A percentile compares a stretch with the other conserved stretches of the same genome.
These are phyloP conservation scores for Penicillium desertorum DNA, from an alignment of 495 filamentous ascomycete species.

Conservation along the genomic window DNA sequence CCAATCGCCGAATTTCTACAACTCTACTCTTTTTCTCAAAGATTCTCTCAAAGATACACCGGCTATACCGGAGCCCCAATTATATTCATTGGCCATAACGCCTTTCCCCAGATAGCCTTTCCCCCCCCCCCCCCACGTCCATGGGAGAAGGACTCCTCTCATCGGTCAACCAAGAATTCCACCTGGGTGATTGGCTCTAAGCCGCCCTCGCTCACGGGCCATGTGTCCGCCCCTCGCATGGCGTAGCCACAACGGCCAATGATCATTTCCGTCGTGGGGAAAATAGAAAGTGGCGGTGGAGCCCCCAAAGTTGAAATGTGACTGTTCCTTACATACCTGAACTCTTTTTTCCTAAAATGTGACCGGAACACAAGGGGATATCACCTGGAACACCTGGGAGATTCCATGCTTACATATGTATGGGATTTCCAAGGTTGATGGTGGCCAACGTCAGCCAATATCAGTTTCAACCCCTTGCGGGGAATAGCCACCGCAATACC, in stretches of 20 bases:
- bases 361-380: not conserved
- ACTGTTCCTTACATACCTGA: constrained; percentile 7
- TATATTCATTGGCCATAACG: constrained; percentile 3
- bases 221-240: constrained; percentile 32
- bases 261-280: constrained; percentile 16
- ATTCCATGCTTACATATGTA: constrained; percentile 6
- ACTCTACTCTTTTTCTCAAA: too few species aligned
- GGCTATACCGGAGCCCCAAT: constrained; percentile 17
- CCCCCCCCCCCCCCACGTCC: constrained; percentile 12
- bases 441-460: not conserved
- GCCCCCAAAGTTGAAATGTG: constrained; percentile 1
- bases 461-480: not conserved
- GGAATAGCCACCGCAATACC: not conserved
- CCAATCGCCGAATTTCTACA: constrained; percentile 29
- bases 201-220: constrained; percentile 24
- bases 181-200: not conserved
- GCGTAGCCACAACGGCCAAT: constrained; percentile 23
- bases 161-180: constrained; percentile 12
- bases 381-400: not conserved
- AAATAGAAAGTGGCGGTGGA: constrained; percentile 19
- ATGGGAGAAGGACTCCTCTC: constrained; percentile 14
- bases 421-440: too few species aligned
- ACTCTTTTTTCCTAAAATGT: not conserved
- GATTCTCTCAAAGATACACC: not conserved
- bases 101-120: constrained; percentile 6